A percentile compares a stretch with the other conserved stretches of the same genome.
These are phyloP conservation scores for Boletus barrowsii DNA, from an alignment of 768 basidiomycete species.

Conservation along the genomic window DNA sequence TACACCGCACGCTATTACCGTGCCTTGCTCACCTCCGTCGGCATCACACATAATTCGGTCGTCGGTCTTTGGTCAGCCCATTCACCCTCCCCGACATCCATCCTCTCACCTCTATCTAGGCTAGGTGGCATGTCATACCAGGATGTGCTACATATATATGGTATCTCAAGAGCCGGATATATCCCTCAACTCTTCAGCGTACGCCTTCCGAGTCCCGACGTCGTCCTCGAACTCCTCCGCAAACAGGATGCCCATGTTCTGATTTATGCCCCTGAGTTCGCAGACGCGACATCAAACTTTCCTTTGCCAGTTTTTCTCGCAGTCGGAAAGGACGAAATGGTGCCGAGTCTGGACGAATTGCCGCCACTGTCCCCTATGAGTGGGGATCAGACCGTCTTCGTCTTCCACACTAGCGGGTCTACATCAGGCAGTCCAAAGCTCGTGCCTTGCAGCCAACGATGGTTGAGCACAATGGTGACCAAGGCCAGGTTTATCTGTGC, in stretches of 20 bases:
- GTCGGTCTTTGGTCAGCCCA: slow-evolving; percentile 68
- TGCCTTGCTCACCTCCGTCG: slow-evolving; percentile 41
- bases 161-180: slow-evolving; percentile 72
- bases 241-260: slow-evolving; percentile 62
- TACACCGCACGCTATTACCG: slow-evolving; percentile 64
- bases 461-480: slow-evolving; percentile 58
- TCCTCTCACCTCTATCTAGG: slow-evolving; percentile 40
- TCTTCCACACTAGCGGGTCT: slow-evolving; percentile 81
- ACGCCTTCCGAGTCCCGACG: slow-evolving; percentile 67
- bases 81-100: background rate
- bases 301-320: slow-evolving; percentile 50
- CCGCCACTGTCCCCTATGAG: slow-evolving; percentile 39
- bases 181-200: slow-evolving; percentile 77
- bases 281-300: slow-evolving; percentile 39
- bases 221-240: slow-evolving; percentile 67
- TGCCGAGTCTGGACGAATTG: slow-evolving; percentile 35
- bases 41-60: slow-evolving; percentile 54
- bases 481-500: slow-evolving; percentile 55
- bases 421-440: slow-evolving; percentile 84
- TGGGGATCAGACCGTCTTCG: slow-evolving; percentile 50
- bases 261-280: slow-evolving; percentile 60
- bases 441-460: slow-evolving; percentile 65
- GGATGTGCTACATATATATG: slow-evolving; percentile 73
- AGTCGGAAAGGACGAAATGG: slow-evolving; percentile 39
- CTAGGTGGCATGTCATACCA: slow-evolving; percentile 67